Conservation (phyloP, 2,329 filamentous ascomycete species). For the Colletotrichum ledebouriae region DNA sequence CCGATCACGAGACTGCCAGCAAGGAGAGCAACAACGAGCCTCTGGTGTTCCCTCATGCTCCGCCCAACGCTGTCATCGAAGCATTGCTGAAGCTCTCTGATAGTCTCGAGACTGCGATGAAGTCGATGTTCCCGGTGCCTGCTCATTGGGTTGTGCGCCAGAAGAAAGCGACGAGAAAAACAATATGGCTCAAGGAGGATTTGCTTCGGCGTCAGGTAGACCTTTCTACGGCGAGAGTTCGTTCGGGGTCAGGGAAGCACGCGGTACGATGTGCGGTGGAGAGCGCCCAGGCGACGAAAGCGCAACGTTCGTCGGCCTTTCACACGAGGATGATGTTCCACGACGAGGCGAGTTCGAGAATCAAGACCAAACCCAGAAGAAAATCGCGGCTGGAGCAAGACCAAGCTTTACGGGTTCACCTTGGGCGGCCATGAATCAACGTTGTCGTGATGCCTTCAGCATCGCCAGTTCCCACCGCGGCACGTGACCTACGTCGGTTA, state of each 20-base stretch:
- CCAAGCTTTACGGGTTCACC: conserved; percentile 47
- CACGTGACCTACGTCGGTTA: too few species aligned
- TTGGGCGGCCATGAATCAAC: conserved; percentile 49
- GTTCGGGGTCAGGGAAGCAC: neutral
- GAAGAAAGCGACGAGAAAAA: neutral
- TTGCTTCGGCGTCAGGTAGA: conserved; percentile 18
- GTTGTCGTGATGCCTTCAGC: too few species aligned
- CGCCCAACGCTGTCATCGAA: conserved; percentile 22
- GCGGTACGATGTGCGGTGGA: conserved; percentile 27
- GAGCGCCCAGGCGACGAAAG: conserved; percentile 5
- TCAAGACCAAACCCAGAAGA: neutral
- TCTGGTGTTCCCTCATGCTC: conserved; percentile 8
- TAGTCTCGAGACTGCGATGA: conserved; percentile 34
- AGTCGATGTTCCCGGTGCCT: conserved; percentile 29
- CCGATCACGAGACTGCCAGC: too few species aligned
- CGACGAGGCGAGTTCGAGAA: conserved; percentile 48
- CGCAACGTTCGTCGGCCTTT: conserved; percentile 1
- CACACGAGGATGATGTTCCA: conserved; percentile 46
- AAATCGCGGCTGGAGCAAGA: neutral
- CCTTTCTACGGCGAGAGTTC: conserved; percentile 11
- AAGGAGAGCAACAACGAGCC: neutral
- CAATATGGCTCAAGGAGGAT: conserved; percentile 29
- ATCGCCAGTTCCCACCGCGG: too few species aligned
- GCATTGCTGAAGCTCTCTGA: conserved; percentile 21
- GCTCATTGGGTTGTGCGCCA: conserved; percentile 34